Percentiles rank a stretch among this genome's conserved stretches.
Conservation (phyloP, 129 eudicot genomes). For the Helichrysum umbraculigerum region DNA sequence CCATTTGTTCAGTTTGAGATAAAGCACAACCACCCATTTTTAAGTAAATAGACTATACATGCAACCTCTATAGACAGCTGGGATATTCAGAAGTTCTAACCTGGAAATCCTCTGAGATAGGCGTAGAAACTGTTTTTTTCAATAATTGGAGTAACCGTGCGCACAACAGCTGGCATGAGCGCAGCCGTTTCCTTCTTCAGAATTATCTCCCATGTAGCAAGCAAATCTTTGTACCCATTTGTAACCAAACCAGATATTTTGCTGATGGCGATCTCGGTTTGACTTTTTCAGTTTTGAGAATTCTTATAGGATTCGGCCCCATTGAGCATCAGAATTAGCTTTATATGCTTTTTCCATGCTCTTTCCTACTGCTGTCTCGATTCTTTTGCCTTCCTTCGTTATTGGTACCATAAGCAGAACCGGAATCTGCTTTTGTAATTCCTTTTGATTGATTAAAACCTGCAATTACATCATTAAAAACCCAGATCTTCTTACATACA, state of each 20-base stretch:
- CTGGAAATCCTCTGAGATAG: slow-evolving; percentile 83
- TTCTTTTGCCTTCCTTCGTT: slow-evolving; percentile 79
- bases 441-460: slow-evolving; percentile 67
- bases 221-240: slow-evolving; percentile 69
- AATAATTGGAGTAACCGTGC: slow-evolving; percentile 56
- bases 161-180: slow-evolving; percentile 65
- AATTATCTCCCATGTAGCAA: slow-evolving; percentile 56
- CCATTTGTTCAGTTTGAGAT: no score
- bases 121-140: slow-evolving; percentile 71
- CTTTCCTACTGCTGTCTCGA: slow-evolving; percentile 75
- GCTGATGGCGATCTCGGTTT: slow-evolving; percentile 66
- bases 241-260: slow-evolving; percentile 50
- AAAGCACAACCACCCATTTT: no score
- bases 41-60: not conserved
- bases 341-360: slow-evolving; percentile 69
- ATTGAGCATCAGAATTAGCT: slow-evolving; percentile 70
- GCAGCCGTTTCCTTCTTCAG: slow-evolving; percentile 75
- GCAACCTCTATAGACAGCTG: not conserved
- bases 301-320: slow-evolving; percentile 90
- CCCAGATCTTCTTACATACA: not conserved
- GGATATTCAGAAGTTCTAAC: slow-evolving; percentile 29
- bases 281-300: slow-evolving; percentile 71
- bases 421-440: slow-evolving; percentile 71
- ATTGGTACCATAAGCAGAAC: slow-evolving; percentile 48
- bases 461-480: slow-evolving; percentile 34